Evolutionary conservation across 352 stramenopile genomes (phyloP), one percentile per base, ranked within the genome.

Genomic region (Globisporangium lucens): DNA sequence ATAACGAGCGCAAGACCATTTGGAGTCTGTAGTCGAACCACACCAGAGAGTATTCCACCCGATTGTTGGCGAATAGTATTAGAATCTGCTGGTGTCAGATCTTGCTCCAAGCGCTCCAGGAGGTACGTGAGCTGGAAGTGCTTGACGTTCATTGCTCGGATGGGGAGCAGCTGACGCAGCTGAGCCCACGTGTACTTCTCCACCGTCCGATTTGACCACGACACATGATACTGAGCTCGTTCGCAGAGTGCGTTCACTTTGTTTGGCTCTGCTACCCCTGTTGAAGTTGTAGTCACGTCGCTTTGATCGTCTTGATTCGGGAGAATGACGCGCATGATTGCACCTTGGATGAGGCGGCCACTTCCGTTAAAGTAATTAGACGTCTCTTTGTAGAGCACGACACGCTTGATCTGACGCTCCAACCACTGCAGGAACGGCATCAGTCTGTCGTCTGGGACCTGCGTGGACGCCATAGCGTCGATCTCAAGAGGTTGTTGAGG

Each of bases 101-200:
- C 55, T 9, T 22, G 17, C 7, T 64, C 12, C 1, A 75, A 24
- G 3, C 36, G 57, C 46, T 74, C 61, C 20, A 87, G 36, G 2
- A 90, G 36, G n/a, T 72, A 61, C 30, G 57, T 61, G 10, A 94
- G 65, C 56, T 94, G 80, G 51, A 87, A 83, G 59, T 94, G 83
- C 46, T 85, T 82, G 6, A 76, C 61, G 30, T 94, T 92, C 80
- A 94, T 87, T 8, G 76, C 70, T 33, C 86, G 74, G 62, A 94
- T 74, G 0, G 84, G 70, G 6, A 94, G 66, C 8, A 89, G 63
- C 52, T 84, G 83, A 1, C 78, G 73, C 17, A 94, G 65, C 27
- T 87, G 65, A 17, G 33, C 6, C 84, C 86, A 94, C 9, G 74
- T 66, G 20, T 85, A 52, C 3, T 65, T 69, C 52, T 94, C 80